Percentiles rank a stretch among this genome's conserved stretches.
These are phyloP conservation scores for Bruguiera sexangula DNA, from an alignment of 345 rosid genomes.

Conservation along the genomic window DNA sequence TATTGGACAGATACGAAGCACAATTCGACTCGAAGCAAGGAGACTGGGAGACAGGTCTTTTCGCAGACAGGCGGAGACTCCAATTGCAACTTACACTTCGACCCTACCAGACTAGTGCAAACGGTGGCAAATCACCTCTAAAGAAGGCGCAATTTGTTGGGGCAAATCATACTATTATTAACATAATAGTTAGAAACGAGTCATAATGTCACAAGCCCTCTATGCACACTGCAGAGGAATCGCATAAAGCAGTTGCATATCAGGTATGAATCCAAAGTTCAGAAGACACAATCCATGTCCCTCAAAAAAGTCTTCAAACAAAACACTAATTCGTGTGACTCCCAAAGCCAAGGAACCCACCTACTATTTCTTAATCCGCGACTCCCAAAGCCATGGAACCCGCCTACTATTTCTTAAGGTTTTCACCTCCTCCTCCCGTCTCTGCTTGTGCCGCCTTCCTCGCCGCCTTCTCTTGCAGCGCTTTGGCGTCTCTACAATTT, in stretches of 20 bases:
- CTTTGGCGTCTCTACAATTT: conserved; percentile 39
- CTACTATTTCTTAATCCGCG: not conserved
- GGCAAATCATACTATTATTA: too few species aligned
- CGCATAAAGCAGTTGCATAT: not conserved
- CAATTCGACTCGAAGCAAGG: too few species aligned
- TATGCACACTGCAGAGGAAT: too few species aligned
- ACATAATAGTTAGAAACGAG: too few species aligned
- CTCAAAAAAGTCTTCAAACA: not conserved
- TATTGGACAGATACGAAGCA: too few species aligned
- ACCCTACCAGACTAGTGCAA: too few species aligned
- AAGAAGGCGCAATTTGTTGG: too few species aligned
- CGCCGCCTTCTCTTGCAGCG: conserved; percentile 42
- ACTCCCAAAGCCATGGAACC: not conserved
- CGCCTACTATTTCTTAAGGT: conserved; percentile 14
- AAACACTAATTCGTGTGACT: not conserved
- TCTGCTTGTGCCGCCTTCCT: conserved; percentile 37
- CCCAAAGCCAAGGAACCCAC: not conserved
- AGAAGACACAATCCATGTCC: conserved; percentile 20
- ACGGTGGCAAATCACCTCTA: too few species aligned
- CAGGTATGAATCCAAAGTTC: conserved; percentile 13
- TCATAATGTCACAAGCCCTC: too few species aligned
- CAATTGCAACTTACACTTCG: too few species aligned
- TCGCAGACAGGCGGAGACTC: too few species aligned
- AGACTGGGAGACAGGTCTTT: too few species aligned
- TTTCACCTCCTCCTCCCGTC: conserved; percentile 12